Evolutionary conservation across 768 basidiomycete genomes (phyloP).

Genomic region (Naganishia antarctica): DNA sequence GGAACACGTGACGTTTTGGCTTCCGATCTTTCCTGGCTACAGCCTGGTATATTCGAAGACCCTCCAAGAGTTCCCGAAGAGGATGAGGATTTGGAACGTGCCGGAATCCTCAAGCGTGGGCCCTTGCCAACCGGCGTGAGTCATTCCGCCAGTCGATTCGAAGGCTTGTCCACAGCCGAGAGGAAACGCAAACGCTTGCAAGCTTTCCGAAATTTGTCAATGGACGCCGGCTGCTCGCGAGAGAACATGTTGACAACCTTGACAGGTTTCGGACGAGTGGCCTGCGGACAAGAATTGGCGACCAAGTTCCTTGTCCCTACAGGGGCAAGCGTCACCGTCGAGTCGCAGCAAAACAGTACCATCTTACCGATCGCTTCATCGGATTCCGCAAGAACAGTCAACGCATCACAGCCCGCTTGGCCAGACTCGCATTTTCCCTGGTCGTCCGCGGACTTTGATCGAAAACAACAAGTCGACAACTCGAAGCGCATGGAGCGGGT

Average conservation of each 20-base stretch:
- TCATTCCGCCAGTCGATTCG: constrained; percentile 14
- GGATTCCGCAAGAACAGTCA: not conserved
- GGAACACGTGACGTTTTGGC: constrained; percentile 1
- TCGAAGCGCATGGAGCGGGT: constrained; percentile 5
- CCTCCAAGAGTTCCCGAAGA: not conserved
- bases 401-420: constrained; percentile 13
- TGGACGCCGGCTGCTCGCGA: not conserved
- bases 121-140: constrained; percentile 7
- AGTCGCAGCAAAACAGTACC: constrained; percentile 10
- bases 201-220: constrained; percentile 15
- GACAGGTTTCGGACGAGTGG: constrained; percentile 19
- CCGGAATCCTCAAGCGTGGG: not conserved
- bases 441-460: constrained; percentile 15
- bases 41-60: not conserved
- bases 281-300: constrained; percentile 3
- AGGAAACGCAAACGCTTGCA: constrained; percentile 20
- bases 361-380: not conserved
- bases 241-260: constrained; percentile 18
- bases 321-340: constrained; percentile 8
- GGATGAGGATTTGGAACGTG: not conserved
- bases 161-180: constrained; percentile 18
- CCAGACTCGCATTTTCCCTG: constrained; percentile 24
- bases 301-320: constrained; percentile 21
- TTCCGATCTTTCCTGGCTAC: constrained; percentile 2
- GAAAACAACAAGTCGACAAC: constrained; percentile 13